Evolutionary conservation across 2,329 filamentous ascomycete species (phyloP), one percentile per base, ranked within the genome.

Genomic region (Pseudocercospora eumusae): DNA sequence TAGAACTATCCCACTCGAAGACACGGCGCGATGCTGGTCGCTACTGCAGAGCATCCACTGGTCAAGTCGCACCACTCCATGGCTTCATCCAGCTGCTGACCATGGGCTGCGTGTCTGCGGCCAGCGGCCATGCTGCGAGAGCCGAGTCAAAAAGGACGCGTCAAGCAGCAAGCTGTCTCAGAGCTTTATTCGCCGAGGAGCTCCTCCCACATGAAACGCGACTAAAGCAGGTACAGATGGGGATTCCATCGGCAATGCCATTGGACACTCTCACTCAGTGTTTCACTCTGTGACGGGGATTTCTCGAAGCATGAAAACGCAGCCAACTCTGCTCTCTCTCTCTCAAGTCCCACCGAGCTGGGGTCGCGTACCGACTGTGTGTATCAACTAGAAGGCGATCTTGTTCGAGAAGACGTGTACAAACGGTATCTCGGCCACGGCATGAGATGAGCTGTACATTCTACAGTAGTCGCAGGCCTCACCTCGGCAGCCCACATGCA

Each of bases 221-320:
- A 36, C 50, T 54, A 54, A 36, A 54, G 50, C 50, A 54, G 50
- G 50, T 54, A 54, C 50, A 28, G 50, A 50, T 50, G 10, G 47
- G 47, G 15, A 27, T 23, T 50, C 47, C 47, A 23, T 54, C 50
- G 50, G 50, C 50, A 36, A 20, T 52, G 23, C 31, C 47, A 52
- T 52, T 52, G 47, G 47, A 25, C 23, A n/a, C 25, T 28, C 21
- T 5, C 21, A 9, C 23, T n/a, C 56, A 59, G 31, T 61, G 68
- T 70, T 68, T 71, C 68, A 68, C 59, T 55, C 56, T 64, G 36
- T 49, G 59, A 66, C 64, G 56, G 64, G 50, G 55, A 55, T 42
- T 62, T 56, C 60, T 58, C 60, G 56, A 62, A 62, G 49, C 45
- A 54, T 28, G 52, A 33, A 55, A 20, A 57, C 44, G 27, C 18